phyloP scores from a whole-genome alignment of 2,329 filamentous ascomycete genomes.

The Fusarium chlamydosporum region DNA sequence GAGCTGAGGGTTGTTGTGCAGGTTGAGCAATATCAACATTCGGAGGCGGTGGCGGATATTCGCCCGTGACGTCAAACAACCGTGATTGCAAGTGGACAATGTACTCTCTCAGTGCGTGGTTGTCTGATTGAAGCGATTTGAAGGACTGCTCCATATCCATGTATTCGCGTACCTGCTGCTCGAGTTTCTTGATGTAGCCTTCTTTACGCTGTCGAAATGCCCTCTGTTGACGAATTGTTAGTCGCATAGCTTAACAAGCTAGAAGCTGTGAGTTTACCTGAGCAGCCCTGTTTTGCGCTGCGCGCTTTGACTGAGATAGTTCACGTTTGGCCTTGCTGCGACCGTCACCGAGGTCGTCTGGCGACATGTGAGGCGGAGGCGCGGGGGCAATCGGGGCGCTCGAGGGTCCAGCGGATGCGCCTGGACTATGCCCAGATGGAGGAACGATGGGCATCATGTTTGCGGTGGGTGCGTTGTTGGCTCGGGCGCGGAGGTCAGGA shows the following conservation, averaged over 20 bases:
- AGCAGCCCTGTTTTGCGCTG: conserved; percentile 95
- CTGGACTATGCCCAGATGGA: conserved; percentile 54
- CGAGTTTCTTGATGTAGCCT: conserved; percentile 96
- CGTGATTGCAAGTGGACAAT: conserved; percentile 90
- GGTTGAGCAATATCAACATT: conserved; percentile 76
- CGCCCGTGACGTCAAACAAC: conserved; percentile 84
- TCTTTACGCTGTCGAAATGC: conserved; percentile 98
- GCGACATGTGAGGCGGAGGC: conserved; percentile 48
- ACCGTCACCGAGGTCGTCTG: conserved; percentile 63
- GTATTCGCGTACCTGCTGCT: conserved; percentile 90
- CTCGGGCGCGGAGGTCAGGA: conserved; percentile 61
- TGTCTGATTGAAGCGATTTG: conserved; percentile 88
- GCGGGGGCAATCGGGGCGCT: conserved; percentile 53
- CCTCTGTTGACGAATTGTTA: conserved; percentile 69
- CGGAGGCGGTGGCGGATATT: conserved; percentile 85
- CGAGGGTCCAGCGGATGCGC: conserved; percentile 49
- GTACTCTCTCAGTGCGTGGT: conserved; percentile 92
- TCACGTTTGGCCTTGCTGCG: conserved; percentile 90
- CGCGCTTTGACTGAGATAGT: conserved; percentile 94
- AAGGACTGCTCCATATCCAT: conserved; percentile 80
- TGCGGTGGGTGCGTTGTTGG: conserved; percentile 50
- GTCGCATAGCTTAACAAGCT: conserved; percentile 14
- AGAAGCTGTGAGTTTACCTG: conserved; percentile 75
- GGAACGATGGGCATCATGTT: conserved; percentile 59
- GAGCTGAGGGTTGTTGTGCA: conserved; percentile 44